phyloP scores from a whole-genome alignment of 306 rosid genomes.

The Arachis stenosperma region DNA sequence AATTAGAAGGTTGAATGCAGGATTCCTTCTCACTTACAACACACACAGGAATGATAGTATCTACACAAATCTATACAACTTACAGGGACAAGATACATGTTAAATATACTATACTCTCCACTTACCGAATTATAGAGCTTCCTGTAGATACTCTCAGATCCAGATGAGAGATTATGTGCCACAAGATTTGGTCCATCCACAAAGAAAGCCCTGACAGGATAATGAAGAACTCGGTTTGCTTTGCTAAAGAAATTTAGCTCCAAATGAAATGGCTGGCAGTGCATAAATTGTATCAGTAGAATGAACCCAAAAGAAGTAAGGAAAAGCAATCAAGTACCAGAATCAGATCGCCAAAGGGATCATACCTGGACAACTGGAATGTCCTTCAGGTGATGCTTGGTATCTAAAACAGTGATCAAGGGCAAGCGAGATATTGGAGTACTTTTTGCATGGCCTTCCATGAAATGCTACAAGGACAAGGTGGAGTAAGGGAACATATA shows the following conservation, averaged over 20 bases:
- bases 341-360: conserved; percentile 40
- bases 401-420: conserved; percentile 75
- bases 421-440: conserved; percentile 96
- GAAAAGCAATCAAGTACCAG: conserved; percentile 27
- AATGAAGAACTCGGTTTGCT: conserved; percentile 95
- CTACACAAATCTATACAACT: conserved; percentile 27
- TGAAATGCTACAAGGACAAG: conserved; percentile 76
- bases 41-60: conserved; percentile 25
- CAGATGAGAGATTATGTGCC: conserved; percentile 82
- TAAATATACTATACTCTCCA: conserved; percentile 32
- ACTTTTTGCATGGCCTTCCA: conserved; percentile 92
- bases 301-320: conserved; percentile 19
- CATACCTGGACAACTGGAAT: conserved; percentile 80
- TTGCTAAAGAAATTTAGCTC: conserved; percentile 95
- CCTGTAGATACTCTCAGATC: conserved; percentile 79
- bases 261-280: conserved; percentile 87
- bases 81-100: conserved; percentile 36
- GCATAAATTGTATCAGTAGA: conserved; percentile 44
- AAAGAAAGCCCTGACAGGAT: conserved; percentile 89
- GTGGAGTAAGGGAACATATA: conserved; percentile 19
- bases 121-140: conserved; percentile 88
- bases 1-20: conserved; percentile 36
- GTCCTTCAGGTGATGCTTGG: conserved; percentile 88
- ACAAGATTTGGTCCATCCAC: conserved; percentile 83
- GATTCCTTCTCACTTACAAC: conserved; percentile 15